Conservation (phyloP, 2,329 filamentous ascomycete genomes). For the Exophiala xenobiotica region DNA sequence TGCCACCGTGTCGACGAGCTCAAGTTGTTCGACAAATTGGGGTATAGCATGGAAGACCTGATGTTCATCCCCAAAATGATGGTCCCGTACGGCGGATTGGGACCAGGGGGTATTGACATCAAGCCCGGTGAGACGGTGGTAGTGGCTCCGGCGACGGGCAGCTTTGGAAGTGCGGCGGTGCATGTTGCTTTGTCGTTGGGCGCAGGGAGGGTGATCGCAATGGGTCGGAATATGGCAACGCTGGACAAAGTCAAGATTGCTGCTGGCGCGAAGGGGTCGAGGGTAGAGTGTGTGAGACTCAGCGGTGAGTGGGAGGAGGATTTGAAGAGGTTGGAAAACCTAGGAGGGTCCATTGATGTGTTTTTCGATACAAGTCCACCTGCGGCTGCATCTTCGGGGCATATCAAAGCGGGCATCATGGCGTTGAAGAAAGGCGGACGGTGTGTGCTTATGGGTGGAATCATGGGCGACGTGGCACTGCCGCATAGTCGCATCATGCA, state of each 20-base stretch:
- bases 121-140: conserved; percentile 50
- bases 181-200: conserved; percentile 50
- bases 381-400: conserved; percentile 38
- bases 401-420: conserved; percentile 39
- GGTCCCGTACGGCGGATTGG: conserved; percentile 46
- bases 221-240: conserved; percentile 42
- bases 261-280: neutral
- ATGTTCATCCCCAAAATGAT: conserved; percentile 36
- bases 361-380: conserved; percentile 51
- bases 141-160: conserved; percentile 50
- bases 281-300: conserved; percentile 43
- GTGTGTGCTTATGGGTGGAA: conserved; percentile 29
- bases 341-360: conserved; percentile 42
- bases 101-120: conserved; percentile 37
- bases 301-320: conserved; percentile 44
- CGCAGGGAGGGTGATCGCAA: conserved; percentile 49
- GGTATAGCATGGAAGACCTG: conserved; percentile 45
- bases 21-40: conserved; percentile 28
- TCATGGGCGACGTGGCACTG: conserved; percentile 23
- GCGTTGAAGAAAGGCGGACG: conserved; percentile 31
- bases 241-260: conserved; percentile 10
- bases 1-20: conserved; percentile 37
- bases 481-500: conserved; percentile 25
- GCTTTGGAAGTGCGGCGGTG: conserved; percentile 49
- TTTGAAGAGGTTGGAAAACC: conserved; percentile 35